phyloP scores from a whole-genome alignment of 352 stramenopile species.

The Pythium rhizo-oryzae region DNA sequence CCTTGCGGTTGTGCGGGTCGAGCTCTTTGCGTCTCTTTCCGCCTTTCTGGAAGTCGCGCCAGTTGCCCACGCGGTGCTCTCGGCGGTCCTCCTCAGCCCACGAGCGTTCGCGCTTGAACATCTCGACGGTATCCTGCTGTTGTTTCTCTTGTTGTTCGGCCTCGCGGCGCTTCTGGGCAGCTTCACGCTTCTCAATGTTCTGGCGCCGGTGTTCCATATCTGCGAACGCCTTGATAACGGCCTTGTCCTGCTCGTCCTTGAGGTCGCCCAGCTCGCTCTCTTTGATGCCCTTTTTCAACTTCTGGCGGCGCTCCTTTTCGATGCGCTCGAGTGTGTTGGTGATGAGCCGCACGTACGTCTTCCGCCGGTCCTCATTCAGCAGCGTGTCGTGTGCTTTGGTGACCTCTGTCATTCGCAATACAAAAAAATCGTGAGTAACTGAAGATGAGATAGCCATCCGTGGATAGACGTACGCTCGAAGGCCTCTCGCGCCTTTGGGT shows the following conservation, averaged over 20 bases:
- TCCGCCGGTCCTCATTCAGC: slow-evolving; percentile 81
- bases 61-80: slow-evolving; percentile 80
- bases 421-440: neutral
- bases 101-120: slow-evolving; percentile 73
- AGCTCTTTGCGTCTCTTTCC: slow-evolving; percentile 69
- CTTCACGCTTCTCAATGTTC: slow-evolving; percentile 80
- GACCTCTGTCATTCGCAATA: slow-evolving; percentile 48
- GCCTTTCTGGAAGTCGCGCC: slow-evolving; percentile 77
- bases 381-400: slow-evolving; percentile 87
- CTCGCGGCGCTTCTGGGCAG: slow-evolving; percentile 64
- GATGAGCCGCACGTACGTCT: slow-evolving; percentile 79
- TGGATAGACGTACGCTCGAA: slow-evolving; percentile 71
- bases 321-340: slow-evolving; percentile 69
- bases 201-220: slow-evolving; percentile 79
- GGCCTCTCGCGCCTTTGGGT: slow-evolving; percentile 75
- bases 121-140: slow-evolving; percentile 55
- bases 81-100: slow-evolving; percentile 80
- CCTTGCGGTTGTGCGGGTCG: slow-evolving; percentile 66
- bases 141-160: slow-evolving; percentile 77
- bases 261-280: slow-evolving; percentile 67
- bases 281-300: slow-evolving; percentile 85
- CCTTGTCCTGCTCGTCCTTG: slow-evolving; percentile 69
- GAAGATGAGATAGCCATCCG: neutral
- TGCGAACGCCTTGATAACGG: slow-evolving; percentile 80
- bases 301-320: slow-evolving; percentile 69